Evolutionary conservation across 192 early-diverging fungal genomes (phyloP), one percentile per base, ranked within the genome.

Genomic region (Coemansia sp.): DNA sequence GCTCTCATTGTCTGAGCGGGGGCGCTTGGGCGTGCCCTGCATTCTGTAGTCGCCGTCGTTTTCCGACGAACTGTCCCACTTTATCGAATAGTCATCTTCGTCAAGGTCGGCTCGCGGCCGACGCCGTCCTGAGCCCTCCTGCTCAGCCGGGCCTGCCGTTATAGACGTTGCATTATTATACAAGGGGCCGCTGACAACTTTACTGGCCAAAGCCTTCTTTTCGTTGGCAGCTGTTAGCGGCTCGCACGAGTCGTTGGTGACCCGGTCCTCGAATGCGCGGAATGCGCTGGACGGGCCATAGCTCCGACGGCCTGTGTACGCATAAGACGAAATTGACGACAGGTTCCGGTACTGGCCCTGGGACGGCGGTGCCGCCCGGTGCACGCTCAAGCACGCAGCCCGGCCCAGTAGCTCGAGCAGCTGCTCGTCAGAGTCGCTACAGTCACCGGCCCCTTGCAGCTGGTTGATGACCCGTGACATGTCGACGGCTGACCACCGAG

Each of bases 401-500:
- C 50, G 63, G 2, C 67, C 57, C 11, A 80, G 60, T 17, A 80
- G 57, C 71, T 70, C 77, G 45, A 80, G 41, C 12, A 80, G 61
- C 37, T 45, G 64, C 29, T 49, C 68, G 19, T 57, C 62, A 27
- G 62, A 39, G 8, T 64, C 62, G 63, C 26, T 45, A 1, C 38
- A 4, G 37, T 57, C 45, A 6, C 31, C 63, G 3, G 43, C 57
- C 7, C n/a, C 56, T 19, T 71, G 50, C 9, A 80, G 67, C 48
- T 73, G 64, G 3, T 6, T 35, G 11, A 64, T 38, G 29, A 80
- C 29, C 45, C 45, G 57, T 22, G 67, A 59, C 50, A 73, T 70
- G 56, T 80, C 77, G 3, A 74, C 48, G 2, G 68, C 62, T 14
- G 69, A 37, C 72, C 78, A 81, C 48, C 78, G 72, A 17, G 68